A percentile compares a stretch with the other conserved stretches of the same genome.
These are phyloP conservation scores for Metarhizium guizhouense DNA, from an alignment of 2,329 filamentous ascomycete genomes.

Conservation along the genomic window DNA sequence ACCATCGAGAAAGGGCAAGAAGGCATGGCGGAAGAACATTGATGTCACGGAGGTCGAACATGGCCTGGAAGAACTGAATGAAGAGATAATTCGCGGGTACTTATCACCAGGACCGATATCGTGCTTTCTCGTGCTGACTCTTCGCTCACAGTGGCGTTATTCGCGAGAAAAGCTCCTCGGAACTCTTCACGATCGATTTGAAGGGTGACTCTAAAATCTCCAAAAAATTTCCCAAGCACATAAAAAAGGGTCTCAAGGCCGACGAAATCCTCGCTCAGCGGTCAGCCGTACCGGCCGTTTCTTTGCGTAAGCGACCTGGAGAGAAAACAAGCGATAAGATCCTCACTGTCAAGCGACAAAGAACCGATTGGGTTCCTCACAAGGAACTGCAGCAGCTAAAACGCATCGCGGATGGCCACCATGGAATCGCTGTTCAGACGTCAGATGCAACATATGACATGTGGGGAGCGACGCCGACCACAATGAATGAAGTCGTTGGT, in stretches of 20 bases:
- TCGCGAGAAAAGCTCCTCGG: constrained; percentile 69
- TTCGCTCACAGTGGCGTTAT: constrained; percentile 61
- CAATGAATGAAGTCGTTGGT: constrained; percentile 29
- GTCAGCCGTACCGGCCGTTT: constrained; percentile 72
- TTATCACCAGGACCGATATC: not conserved
- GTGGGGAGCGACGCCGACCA: constrained; percentile 50
- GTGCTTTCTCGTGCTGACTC: not conserved
- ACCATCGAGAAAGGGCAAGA: constrained; percentile 92
- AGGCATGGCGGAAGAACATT: constrained; percentile 97
- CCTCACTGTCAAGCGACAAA: constrained; percentile 63
- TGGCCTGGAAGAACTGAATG: constrained; percentile 74
- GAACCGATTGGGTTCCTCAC: constrained; percentile 70
- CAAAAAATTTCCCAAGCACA: constrained; percentile 54
- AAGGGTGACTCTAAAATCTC: constrained; percentile 59
- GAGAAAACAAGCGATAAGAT: constrained; percentile 66
- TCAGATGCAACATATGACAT: constrained; percentile 67
- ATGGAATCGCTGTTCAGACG: constrained; percentile 43
- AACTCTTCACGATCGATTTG: constrained; percentile 79
- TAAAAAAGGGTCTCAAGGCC: constrained; percentile 71
- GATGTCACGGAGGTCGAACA: constrained; percentile 79
- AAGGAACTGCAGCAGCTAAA: constrained; percentile 76
- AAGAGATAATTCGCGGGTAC: constrained; percentile 86
- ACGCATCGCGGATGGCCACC: constrained; percentile 67
- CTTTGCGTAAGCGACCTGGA: constrained; percentile 65
- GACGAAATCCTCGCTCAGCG: constrained; percentile 87